A percentile compares a stretch with the other conserved stretches of the same genome.
These are phyloP conservation scores for Backusella morwellensis DNA, from an alignment of 192 early-diverging fungal species.

Conservation along the genomic window DNA sequence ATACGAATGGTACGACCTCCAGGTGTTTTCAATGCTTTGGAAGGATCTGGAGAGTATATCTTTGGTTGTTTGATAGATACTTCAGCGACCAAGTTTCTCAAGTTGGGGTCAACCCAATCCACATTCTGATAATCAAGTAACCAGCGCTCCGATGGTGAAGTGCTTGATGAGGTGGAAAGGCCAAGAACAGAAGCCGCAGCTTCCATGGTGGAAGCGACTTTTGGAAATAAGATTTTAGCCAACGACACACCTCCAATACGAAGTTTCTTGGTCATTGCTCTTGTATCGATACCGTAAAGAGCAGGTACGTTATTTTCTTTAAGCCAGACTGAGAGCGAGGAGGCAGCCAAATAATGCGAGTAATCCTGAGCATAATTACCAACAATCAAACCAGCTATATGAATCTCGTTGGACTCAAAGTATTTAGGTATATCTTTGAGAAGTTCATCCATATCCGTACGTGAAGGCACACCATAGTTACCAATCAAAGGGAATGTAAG, in stretches of 20 bases:
- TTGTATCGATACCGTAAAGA: slow-evolving; percentile 93
- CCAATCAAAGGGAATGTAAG: slow-evolving; percentile 97
- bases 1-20: slow-evolving; percentile 78
- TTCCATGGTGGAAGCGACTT: slow-evolving; percentile 40
- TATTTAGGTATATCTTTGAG: slow-evolving; percentile 89
- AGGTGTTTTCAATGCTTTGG: slow-evolving; percentile 49
- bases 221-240: slow-evolving; percentile 90
- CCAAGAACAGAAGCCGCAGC: slow-evolving; percentile 37
- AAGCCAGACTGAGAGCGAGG: slow-evolving; percentile 87
- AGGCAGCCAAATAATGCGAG: slow-evolving; percentile 89
- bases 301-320: slow-evolving; percentile 92
- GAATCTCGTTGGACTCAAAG: slow-evolving; percentile 96
- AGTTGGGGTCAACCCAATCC: slow-evolving; percentile 92
- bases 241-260: slow-evolving; percentile 87
- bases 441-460: slow-evolving; percentile 75
- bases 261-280: slow-evolving; percentile 97
- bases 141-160: slow-evolving; percentile 39
- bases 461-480: slow-evolving; percentile 97
- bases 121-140: slow-evolving; percentile 77
- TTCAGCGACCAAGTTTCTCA: slow-evolving; percentile 89
- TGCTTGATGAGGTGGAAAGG: slow-evolving; percentile 17
- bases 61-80: slow-evolving; percentile 85
- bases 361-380: slow-evolving; percentile 89
- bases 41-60: slow-evolving; percentile 69
- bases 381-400: slow-evolving; percentile 89